A percentile compares a stretch with the other conserved stretches of the same genome.
These are phyloP conservation scores for Hemisphaericaspora nanyangensis DNA, from an alignment of 805 yeast genomes.

Conservation along the genomic window DNA sequence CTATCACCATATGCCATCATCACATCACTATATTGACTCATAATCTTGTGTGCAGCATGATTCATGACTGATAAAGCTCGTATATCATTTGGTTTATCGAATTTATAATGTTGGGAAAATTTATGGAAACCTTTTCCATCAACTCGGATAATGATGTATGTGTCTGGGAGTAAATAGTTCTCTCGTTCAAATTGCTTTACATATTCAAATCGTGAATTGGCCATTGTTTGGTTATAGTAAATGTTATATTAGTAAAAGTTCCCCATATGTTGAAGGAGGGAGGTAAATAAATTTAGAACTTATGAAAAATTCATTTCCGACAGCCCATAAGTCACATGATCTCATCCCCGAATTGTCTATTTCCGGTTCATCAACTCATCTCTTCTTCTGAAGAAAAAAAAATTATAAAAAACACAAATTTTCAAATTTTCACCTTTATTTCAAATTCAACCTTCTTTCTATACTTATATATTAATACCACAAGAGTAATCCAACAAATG, in stretches of 20 bases:
- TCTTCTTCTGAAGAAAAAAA: too few species aligned
- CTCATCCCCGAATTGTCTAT: too few species aligned
- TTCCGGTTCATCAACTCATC: too few species aligned
- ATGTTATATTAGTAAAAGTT: not conserved
- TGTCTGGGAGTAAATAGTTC: conserved; percentile 67
- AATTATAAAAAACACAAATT: not conserved
- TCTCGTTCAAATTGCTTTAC: conserved; percentile 80
- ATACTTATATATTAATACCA: not conserved
- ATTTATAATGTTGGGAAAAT: conserved; percentile 68
- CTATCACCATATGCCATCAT: conserved; percentile 89
- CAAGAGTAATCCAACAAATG: conserved; percentile 18
- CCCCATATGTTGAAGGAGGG: not conserved
- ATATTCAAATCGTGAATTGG: conserved; percentile 83
- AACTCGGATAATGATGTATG: conserved; percentile 77
- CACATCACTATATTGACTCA: conserved; percentile 66
- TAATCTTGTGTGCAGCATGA: conserved; percentile 64
- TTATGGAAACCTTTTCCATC: conserved; percentile 95
- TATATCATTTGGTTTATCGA: conserved; percentile 83
- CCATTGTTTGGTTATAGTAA: too few species aligned
- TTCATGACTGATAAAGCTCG: conserved; percentile 80
- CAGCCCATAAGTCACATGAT: too few species aligned
- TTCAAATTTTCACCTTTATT: not conserved
- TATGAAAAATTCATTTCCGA: too few species aligned
- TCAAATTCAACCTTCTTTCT: not conserved
- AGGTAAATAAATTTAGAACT: not conserved